Conservation (phyloP, 805 yeast genomes). For the Scheffersomyces ergatensis region DNA sequence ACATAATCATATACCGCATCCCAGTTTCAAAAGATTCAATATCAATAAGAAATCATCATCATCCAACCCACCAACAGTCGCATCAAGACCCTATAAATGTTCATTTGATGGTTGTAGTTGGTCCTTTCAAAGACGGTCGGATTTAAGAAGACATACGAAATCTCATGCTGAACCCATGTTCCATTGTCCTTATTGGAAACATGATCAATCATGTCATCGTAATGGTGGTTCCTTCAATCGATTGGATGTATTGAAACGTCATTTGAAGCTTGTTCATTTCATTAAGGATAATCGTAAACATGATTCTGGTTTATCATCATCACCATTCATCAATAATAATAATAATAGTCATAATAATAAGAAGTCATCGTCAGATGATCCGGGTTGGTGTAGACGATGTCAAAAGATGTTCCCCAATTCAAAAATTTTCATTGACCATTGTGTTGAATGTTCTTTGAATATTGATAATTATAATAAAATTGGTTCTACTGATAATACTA, state of each 20-base stretch:
- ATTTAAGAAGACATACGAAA: conserved; percentile 63
- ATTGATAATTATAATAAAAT: conserved; percentile 1
- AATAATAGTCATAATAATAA: no score
- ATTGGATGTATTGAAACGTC: conserved; percentile 72
- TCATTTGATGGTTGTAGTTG: conserved; percentile 51
- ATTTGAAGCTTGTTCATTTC: conserved; percentile 66
- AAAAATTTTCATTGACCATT: conserved; percentile 62
- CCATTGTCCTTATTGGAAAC: conserved; percentile 72
- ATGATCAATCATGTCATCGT: conserved; percentile 69
- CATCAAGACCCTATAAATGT: conserved; percentile 38
- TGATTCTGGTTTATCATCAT: not conserved
- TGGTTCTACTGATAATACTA: no score
- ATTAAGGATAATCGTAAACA: conserved; percentile 37
- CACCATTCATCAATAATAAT: no score
- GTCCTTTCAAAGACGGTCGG: conserved; percentile 70
- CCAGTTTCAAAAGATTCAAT: not conserved
- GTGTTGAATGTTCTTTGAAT: conserved; percentile 55
- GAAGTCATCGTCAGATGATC: no score
- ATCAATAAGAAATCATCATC: conserved; percentile 3
- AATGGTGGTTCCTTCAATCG: conserved; percentile 76
- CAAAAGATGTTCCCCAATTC: conserved; percentile 52
- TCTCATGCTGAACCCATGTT: conserved; percentile 66
- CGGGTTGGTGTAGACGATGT: conserved; percentile 71
- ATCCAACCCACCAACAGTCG: not conserved
- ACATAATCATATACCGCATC: no score